phyloP scores from a whole-genome alignment of 2,329 filamentous ascomycete species.

The Beauveria pseudobassiana region DNA sequence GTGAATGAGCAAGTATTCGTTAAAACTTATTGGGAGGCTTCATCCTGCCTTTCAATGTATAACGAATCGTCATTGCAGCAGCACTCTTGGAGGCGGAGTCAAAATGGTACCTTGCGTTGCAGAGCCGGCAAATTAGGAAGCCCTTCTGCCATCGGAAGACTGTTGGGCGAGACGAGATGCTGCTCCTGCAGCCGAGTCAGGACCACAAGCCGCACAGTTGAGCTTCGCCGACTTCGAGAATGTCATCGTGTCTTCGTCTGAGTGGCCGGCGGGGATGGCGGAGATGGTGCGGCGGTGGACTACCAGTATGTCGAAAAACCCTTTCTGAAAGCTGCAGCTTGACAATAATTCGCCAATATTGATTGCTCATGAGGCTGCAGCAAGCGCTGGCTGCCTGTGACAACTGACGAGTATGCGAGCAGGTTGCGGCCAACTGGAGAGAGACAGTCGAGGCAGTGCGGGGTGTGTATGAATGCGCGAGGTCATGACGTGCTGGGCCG shows the following conservation, averaged over 20 bases:
- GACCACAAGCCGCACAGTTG: background rate
- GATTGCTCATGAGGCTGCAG: slow-evolving; percentile 4
- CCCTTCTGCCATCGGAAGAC: background rate
- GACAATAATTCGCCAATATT: background rate
- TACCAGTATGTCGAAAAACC: background rate
- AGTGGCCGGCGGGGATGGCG: background rate
- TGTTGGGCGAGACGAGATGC: background rate
- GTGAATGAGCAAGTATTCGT: background rate
- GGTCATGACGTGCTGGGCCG: slow-evolving; percentile 1
- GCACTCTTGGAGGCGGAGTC: background rate
- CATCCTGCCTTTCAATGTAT: no score
- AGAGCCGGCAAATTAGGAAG: background rate
- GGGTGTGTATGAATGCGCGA: background rate
- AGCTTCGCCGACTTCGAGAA: background rate
- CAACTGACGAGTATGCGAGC: background rate
- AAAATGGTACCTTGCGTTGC: background rate
- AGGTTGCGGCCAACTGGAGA: background rate
- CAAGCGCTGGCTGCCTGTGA: background rate
- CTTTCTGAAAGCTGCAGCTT: background rate
- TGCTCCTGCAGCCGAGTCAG: background rate
- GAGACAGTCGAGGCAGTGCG: background rate
- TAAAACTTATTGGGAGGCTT: no score
- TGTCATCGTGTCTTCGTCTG: background rate
- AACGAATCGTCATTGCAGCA: background rate
- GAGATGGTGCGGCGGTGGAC: background rate